Percentiles rank a stretch among this genome's conserved stretches.
These are phyloP conservation scores for Stipa capillata DNA, from an alignment of 176 grass and related monocot genomes.

Conservation along the genomic window DNA sequence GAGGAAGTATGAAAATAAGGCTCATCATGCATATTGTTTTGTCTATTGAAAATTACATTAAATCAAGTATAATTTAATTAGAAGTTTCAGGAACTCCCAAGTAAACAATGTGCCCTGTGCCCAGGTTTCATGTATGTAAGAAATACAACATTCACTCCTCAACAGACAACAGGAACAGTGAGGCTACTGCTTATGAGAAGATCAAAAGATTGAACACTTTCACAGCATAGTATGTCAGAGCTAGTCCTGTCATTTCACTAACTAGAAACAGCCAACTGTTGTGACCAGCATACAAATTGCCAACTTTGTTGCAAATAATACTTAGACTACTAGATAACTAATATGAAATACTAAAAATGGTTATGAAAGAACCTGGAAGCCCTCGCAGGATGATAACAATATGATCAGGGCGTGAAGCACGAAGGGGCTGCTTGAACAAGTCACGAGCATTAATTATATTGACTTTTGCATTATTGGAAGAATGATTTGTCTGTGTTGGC, in stretches of 20 bases:
- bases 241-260: not conserved
- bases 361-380: slow-evolving; percentile 65
- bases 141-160: not conserved
- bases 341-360: not conserved
- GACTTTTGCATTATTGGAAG: slow-evolving; percentile 32
- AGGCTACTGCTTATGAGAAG: not conserved
- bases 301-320: not conserved
- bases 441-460: slow-evolving; percentile 57
- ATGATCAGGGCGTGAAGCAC: slow-evolving; percentile 78
- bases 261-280: not conserved
- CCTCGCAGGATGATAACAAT: slow-evolving; percentile 93
- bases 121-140: not conserved
- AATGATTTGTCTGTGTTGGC: slow-evolving; percentile 1
- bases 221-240: not conserved
- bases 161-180: not conserved
- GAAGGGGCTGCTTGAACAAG: slow-evolving; percentile 75
- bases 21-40: not conserved
- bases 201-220: not conserved
- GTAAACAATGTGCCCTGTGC: not conserved
- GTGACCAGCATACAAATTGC: not conserved
- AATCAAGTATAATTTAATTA: not conserved
- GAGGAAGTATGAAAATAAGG: slow-evolving; percentile 1
- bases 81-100: not conserved
- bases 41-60: not conserved
- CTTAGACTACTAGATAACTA: not conserved